Conservation (phyloP, 2,329 filamentous ascomycete species). For the Botryotinia calthae region DNA sequence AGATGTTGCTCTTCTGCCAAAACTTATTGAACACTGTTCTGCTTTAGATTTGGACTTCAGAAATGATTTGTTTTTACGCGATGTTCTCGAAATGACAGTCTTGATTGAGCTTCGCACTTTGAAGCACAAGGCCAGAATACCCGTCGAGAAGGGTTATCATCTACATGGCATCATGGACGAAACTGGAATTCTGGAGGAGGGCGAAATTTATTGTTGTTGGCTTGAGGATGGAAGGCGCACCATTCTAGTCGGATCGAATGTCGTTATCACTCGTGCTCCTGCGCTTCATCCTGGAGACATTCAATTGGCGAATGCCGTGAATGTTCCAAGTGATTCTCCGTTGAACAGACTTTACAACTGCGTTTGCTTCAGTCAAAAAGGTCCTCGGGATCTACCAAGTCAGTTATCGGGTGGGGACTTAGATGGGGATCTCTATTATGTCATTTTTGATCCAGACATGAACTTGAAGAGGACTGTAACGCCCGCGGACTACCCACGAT, state of each 20-base stretch:
- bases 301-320: slow-evolving; percentile 60
- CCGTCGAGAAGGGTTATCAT: slow-evolving; percentile 66
- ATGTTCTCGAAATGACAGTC: slow-evolving; percentile 66
- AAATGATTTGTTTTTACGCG: slow-evolving; percentile 66
- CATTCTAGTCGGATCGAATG: slow-evolving; percentile 27
- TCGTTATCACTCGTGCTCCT: slow-evolving; percentile 72
- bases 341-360: slow-evolving; percentile 66
- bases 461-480: slow-evolving; percentile 45
- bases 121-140: slow-evolving; percentile 77
- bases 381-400: slow-evolving; percentile 71
- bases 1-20: slow-evolving; percentile 56
- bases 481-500: slow-evolving; percentile 69
- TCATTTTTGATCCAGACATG: slow-evolving; percentile 67
- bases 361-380: slow-evolving; percentile 72
- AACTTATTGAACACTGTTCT: slow-evolving; percentile 59
- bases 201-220: slow-evolving; percentile 65
- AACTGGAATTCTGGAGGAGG: slow-evolving; percentile 63
- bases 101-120: slow-evolving; percentile 69
- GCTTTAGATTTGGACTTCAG: slow-evolving; percentile 62
- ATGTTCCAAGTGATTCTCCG: slow-evolving; percentile 59
- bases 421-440: slow-evolving; percentile 77
- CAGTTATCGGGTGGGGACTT: slow-evolving; percentile 78
- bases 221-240: slow-evolving; percentile 36
- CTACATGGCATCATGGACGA: slow-evolving; percentile 85
- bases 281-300: slow-evolving; percentile 81